phyloP scores from a whole-genome alignment of 139 green algal genomes.

The Eudorina sp. region DNA sequence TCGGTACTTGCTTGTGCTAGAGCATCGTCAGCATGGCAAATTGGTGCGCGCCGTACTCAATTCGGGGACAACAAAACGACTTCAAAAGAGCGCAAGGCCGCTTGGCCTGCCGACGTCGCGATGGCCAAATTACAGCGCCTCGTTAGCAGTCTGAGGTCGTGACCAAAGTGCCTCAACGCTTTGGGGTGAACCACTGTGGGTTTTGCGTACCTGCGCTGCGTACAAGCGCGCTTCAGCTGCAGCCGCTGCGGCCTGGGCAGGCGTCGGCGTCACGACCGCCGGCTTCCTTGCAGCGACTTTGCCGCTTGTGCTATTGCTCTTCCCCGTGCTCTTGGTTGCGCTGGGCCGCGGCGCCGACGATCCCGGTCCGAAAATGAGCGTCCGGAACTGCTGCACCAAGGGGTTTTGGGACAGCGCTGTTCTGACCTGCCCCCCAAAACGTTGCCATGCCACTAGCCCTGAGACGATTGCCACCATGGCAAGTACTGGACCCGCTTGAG shows the following conservation, averaged over 20 bases:
- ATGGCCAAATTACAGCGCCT: too few relatives aligned
- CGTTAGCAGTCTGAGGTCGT: too few relatives aligned
- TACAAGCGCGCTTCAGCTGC: conserved; percentile 13
- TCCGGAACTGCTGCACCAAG: conserved; percentile 32
- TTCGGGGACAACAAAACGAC: too few relatives aligned
- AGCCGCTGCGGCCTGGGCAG: background rate
- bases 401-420: background rate
- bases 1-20: too few relatives aligned
- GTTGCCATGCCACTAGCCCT: conserved; percentile 29
- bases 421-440: background rate
- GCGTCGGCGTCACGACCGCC: background rate
- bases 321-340: background rate
- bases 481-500: background rate
- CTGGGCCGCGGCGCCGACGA: background rate
- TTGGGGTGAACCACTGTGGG: too few relatives aligned
- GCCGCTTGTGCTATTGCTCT: background rate
- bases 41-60: too few relatives aligned
- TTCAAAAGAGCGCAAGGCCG: too few relatives aligned
- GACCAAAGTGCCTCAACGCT: too few relatives aligned
- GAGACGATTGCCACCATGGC: conserved; percentile 28
- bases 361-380: background rate
- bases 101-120: too few relatives aligned
- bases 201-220: background rate
- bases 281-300: conserved; percentile 3
- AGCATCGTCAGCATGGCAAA: background rate